Conservation (phyloP, 2,329 filamentous ascomycete species). For the Talaromyces piceae region DNA sequence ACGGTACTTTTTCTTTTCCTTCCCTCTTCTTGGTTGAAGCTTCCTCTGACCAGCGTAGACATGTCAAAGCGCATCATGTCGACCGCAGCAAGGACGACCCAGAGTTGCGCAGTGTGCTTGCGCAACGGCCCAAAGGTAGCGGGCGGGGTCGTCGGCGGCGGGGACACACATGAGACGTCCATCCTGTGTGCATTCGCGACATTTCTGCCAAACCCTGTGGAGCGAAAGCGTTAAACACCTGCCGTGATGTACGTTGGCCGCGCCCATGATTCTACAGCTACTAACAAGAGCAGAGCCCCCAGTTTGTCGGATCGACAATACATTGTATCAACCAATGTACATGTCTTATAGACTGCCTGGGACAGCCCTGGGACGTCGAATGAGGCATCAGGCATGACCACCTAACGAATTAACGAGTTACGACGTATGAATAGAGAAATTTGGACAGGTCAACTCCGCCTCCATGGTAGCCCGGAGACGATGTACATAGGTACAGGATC, state of each 20-base stretch:
- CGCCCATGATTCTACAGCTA: too few species aligned
- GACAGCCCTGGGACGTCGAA: too few species aligned
- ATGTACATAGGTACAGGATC: not conserved
- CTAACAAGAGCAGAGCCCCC: too few species aligned
- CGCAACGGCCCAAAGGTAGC: constrained; percentile 77
- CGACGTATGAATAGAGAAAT: not conserved
- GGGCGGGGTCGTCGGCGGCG: constrained; percentile 71
- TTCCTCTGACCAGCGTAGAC: constrained; percentile 46
- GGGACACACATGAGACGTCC: constrained; percentile 21
- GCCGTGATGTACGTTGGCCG: too few species aligned
- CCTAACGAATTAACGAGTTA: not conserved
- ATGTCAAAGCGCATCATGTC: constrained; percentile 84
- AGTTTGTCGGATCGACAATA: too few species aligned
- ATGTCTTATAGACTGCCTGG: too few species aligned
- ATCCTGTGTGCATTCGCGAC: too few species aligned
- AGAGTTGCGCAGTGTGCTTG: constrained; percentile 69
- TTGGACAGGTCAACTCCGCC: not conserved
- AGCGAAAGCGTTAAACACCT: too few species aligned
- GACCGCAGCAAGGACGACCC: constrained; percentile 88
- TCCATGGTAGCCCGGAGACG: not conserved
- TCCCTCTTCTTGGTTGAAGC: not conserved
- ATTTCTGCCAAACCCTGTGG: too few species aligned
- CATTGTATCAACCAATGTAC: too few species aligned
- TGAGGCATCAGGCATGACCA: too few species aligned
- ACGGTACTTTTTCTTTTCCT: constrained; percentile 48